Evolutionary conservation across 345 rosid genomes (phyloP).

Genomic region (Ceriops decandra): DNA sequence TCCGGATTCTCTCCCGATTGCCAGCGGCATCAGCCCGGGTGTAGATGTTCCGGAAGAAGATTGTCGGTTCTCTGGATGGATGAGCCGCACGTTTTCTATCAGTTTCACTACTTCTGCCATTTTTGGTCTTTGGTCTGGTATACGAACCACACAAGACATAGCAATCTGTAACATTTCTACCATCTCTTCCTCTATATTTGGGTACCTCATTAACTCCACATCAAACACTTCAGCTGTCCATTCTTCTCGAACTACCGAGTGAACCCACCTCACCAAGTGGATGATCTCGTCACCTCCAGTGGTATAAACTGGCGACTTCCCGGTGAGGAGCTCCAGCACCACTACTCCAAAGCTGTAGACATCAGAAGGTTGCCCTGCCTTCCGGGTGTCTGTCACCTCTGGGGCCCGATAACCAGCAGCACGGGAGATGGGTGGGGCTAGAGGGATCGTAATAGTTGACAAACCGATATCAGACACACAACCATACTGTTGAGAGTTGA

Average conservation of each 20-base stretch:
- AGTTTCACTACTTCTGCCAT: constrained; percentile 72
- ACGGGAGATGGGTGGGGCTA: constrained; percentile 73
- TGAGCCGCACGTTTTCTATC: constrained; percentile 56
- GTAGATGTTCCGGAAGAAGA: constrained; percentile 58
- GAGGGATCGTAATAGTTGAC: constrained; percentile 67
- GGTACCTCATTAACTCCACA: constrained; percentile 77
- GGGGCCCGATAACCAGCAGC: constrained; percentile 97
- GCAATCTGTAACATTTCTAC: constrained; percentile 98
- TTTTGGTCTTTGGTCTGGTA: constrained; percentile 83
- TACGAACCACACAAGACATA: constrained; percentile 77
- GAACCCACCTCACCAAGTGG: constrained; percentile 97
- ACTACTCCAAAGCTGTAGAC: constrained; percentile 96
- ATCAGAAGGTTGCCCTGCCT: constrained; percentile 83
- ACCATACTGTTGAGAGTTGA: constrained; percentile 57
- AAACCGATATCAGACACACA: constrained; percentile 86
- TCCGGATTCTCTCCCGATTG: constrained; percentile 22
- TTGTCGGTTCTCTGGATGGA: constrained; percentile 40
- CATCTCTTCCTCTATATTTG: constrained; percentile 96
- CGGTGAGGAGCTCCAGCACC: constrained; percentile 84
- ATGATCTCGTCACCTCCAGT: constrained; percentile 81
- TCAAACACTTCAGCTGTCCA: constrained; percentile 99
- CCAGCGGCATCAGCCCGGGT: constrained; percentile 32
- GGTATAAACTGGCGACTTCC: constrained; percentile 82
- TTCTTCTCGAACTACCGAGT: constrained; percentile 94
- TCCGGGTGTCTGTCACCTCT: constrained; percentile 86